Percentiles rank a stretch among this genome's conserved stretches.
phyloP scores from a whole-genome alignment of 108 stramenopile genomes.

The Poteriospumella lacustris region DNA sequence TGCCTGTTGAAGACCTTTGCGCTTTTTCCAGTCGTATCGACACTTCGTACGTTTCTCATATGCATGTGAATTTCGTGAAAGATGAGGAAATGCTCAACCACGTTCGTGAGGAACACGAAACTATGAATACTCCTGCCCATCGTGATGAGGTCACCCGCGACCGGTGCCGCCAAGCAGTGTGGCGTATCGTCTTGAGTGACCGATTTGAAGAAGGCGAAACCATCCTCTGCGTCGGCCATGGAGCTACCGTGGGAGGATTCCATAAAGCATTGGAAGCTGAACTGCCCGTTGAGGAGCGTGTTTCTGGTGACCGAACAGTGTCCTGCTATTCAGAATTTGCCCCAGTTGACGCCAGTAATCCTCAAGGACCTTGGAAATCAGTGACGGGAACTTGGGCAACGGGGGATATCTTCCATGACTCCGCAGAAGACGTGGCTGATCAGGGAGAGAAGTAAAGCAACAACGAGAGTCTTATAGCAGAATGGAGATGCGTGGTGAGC shows the following conservation, averaged over 20 bases:
- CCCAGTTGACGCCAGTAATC: background rate
- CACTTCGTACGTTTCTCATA: background rate
- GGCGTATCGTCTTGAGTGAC: background rate
- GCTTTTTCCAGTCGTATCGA: background rate
- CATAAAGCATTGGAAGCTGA: background rate
- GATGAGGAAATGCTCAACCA: conserved; percentile 15
- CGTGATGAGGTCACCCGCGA: conserved; percentile 17
- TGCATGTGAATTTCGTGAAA: background rate
- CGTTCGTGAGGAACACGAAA: conserved; percentile 10
- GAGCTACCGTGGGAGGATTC: background rate
- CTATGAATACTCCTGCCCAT: background rate
- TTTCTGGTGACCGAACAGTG: background rate
- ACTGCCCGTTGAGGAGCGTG: conserved; percentile 14
- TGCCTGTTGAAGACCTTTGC: background rate
- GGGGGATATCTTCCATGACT: background rate
- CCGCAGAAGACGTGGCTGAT: background rate
- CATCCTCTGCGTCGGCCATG: conserved; percentile 23
- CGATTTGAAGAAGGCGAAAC: background rate
- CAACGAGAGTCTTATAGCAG: background rate
- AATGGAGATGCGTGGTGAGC: background rate
- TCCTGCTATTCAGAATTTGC: background rate
- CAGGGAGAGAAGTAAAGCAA: background rate
- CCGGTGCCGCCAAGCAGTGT: background rate
- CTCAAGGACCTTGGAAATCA: background rate
- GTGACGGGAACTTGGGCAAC: background rate